Percentiles rank a stretch among this genome's conserved stretches.
Evolutionary conservation across 306 rosid genomes (phyloP).

Genomic region (Fragaria ananassa): DNA sequence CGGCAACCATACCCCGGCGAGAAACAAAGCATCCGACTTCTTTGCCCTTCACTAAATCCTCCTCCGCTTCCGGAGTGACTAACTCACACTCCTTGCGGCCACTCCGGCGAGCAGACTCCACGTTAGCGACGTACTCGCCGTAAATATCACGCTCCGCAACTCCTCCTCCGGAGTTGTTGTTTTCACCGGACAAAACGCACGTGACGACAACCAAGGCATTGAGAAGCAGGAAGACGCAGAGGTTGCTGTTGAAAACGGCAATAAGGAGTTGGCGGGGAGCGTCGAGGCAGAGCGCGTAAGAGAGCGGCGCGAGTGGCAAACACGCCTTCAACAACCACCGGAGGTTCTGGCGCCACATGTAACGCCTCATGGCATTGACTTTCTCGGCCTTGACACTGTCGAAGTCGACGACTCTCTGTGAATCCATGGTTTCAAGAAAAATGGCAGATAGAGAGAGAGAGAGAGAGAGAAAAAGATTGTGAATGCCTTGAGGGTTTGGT

Average conservation of each 20-base stretch:
- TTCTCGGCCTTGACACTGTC: conserved; percentile 35
- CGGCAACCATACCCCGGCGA: background rate
- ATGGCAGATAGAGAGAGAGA: background rate
- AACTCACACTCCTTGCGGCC: background rate
- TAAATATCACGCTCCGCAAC: background rate
- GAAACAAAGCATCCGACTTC: background rate
- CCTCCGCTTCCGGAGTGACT: background rate
- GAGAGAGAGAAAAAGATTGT: background rate
- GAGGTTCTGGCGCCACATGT: conserved; percentile 20
- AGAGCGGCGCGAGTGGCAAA: conserved; percentile 18
- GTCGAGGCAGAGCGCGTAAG: conserved; percentile 23
- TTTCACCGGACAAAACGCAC: conserved; percentile 35
- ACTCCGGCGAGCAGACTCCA: background rate
- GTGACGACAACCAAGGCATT: conserved; percentile 43
- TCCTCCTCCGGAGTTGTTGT: background rate
- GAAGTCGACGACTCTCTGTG: background rate
- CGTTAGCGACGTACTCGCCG: conserved; percentile 21
- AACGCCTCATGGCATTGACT: conserved; percentile 32
- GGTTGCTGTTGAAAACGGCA: conserved; percentile 31
- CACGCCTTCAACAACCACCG: conserved; percentile 29
- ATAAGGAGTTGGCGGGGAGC: background rate
- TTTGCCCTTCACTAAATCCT: background rate
- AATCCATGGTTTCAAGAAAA: conserved; percentile 12
- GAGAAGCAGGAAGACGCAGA: conserved; percentile 45
- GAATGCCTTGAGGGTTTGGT: background rate